Evolutionary conservation across 495 filamentous ascomycete genomes (phyloP), one percentile per base, ranked within the genome.

Genomic region (Jackrogersella multiformis): DNA sequence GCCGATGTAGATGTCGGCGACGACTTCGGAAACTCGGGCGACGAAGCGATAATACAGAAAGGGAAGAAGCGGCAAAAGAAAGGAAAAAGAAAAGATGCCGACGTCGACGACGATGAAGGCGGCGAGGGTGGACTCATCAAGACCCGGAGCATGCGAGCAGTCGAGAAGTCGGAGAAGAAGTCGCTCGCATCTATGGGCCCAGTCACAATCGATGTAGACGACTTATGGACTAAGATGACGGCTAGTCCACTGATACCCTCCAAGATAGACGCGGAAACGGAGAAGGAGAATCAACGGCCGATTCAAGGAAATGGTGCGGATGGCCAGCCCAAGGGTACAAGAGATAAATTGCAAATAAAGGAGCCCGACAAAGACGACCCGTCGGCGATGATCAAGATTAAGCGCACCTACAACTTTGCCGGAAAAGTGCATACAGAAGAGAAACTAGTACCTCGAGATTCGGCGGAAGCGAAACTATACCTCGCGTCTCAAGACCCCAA

Each of bases 381-480:
- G n/a, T 30, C 56, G 23, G 64, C 89, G 13, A 86, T 86, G 80
- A 86, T 98, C 64, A 89, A 88, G 53, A 96, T 99, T 48, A 94
- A 90, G 61, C 89, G 91, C 26, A 93, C 90, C 4, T 97, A 96
- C 78, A 90, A 90, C 56, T 98, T 97, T 70, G 95, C 95, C 10
- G 96, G 96, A 57, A 88, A 94, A 73, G 84, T 88, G 36, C 90
- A 91, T 69, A 92, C 88, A 1, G 90, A 94, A 70, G 88, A 93
- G 70, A 95, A 95, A 77, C 77, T 88, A 9, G 92, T 97, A 1
- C 83, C 88, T 1, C 87, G 87, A 23, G 83, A 88, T 70, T 95
- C 92, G 0, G 91, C 92, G 41, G 94, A 95, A 79, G 94, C 92
- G 2, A 89, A 86, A 34, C 82, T 89, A 26, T 96, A 90, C 66